phyloP scores from a whole-genome alignment of 2,329 filamentous ascomycete genomes.

The Trichothecium roseum region DNA sequence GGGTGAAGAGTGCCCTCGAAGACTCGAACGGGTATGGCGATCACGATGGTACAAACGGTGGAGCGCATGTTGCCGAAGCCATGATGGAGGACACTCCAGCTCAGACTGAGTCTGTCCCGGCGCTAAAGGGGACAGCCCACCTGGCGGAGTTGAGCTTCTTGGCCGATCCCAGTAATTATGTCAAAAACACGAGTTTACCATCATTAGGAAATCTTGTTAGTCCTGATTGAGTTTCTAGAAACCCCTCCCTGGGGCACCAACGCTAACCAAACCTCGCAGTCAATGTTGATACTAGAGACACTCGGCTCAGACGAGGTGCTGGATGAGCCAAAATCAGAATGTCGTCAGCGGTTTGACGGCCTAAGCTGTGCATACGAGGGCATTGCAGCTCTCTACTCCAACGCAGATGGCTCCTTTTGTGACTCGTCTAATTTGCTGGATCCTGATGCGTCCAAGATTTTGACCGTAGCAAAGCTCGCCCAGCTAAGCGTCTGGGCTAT shows the following conservation, averaged over 20 bases:
- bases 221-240: conserved; percentile 19
- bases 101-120: conserved; percentile 14
- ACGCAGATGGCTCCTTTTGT: too few species aligned
- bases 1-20: too few species aligned
- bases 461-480: conserved; percentile 39
- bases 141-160: conserved; percentile 4
- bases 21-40: too few species aligned
- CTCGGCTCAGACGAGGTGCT: too few species aligned
- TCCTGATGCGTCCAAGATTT: conserved; percentile 19
- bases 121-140: too few species aligned
- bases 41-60: too few species aligned
- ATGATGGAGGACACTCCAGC: conserved; percentile 10
- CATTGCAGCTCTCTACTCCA: conserved; percentile 21
- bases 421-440: too few species aligned
- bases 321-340: conserved; percentile 8
- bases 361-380: conserved; percentile 21
- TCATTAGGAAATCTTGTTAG: conserved; percentile 25
- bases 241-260: too few species aligned
- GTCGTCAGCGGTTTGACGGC: conserved; percentile 19
- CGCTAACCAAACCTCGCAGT: conserved; percentile 4
- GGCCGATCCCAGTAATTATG: neutral
- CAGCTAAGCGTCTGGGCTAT: conserved; percentile 27
- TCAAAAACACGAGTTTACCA: conserved; percentile 4
- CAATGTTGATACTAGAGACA: conserved; percentile 13
- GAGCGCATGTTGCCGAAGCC: neutral